phyloP scores from a whole-genome alignment of 768 basidiomycete genomes.

The Fomitopsis serialis region DNA sequence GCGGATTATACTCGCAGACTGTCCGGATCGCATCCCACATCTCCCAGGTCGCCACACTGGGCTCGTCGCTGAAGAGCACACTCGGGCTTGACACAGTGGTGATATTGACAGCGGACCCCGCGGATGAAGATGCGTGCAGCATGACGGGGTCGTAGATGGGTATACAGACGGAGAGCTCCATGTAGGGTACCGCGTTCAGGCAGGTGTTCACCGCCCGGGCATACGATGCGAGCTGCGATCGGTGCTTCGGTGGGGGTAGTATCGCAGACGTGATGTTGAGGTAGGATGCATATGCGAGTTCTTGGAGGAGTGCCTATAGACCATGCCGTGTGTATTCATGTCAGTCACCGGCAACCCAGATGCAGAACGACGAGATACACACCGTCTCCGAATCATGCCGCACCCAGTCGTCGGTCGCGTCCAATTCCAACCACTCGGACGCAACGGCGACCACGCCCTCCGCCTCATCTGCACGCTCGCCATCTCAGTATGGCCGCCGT shows the following conservation, averaged over 20 bases:
- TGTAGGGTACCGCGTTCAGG: conserved; percentile 62
- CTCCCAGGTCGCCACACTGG: conserved; percentile 70
- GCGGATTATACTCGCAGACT: conserved; percentile 78
- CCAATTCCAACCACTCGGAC: conserved; percentile 94
- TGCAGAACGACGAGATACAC: conserved; percentile 26
- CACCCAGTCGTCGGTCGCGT: conserved; percentile 89
- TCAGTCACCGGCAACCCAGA: background rate
- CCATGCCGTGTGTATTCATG: background rate
- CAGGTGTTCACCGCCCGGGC: conserved; percentile 85
- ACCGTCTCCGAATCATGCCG: conserved; percentile 95
- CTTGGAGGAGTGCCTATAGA: conserved; percentile 82
- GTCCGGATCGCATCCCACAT: conserved; percentile 96
- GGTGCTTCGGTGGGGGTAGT: conserved; percentile 82
- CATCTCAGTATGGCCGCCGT: background rate
- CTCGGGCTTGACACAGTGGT: background rate
- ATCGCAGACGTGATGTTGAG: conserved; percentile 82
- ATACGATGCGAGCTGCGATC: conserved; percentile 84
- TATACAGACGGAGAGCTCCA: conserved; percentile 77
- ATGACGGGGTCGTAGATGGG: conserved; percentile 76
- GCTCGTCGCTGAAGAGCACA: conserved; percentile 14
- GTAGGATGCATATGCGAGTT: conserved; percentile 89
- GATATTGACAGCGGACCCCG: conserved; percentile 18
- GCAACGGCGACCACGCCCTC: conserved; percentile 69
- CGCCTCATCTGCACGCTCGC: conserved; percentile 55
- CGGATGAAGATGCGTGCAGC: conserved; percentile 31